Evolutionary conservation across 2,329 filamentous ascomycete species (phyloP).

Genomic region (Pseudogymnoascus sp.): DNA sequence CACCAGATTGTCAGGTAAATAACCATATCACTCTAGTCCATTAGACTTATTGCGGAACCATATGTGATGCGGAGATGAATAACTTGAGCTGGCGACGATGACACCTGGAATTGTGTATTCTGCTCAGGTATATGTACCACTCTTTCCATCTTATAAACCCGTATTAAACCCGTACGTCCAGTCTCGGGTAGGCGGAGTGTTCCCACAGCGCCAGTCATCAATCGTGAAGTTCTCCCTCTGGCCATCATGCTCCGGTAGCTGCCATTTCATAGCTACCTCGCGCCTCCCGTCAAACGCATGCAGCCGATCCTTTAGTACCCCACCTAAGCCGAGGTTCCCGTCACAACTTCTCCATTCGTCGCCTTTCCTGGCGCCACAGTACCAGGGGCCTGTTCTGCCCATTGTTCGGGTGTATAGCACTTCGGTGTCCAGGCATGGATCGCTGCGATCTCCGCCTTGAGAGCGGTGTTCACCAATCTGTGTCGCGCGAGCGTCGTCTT

Average conservation of each 20-base stretch:
- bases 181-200: background rate
- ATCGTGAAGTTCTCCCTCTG: background rate
- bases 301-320: background rate
- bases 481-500: conserved; percentile 58
- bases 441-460: conserved; percentile 64
- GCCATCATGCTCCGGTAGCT: background rate
- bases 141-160: background rate
- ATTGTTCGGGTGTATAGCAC: conserved; percentile 66
- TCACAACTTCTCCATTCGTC: conserved; percentile 26
- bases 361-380: conserved; percentile 25
- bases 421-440: conserved; percentile 74
- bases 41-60: background rate
- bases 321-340: conserved; percentile 18
- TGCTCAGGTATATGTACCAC: background rate
- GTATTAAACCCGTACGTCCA: background rate
- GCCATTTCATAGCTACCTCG: background rate
- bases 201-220: background rate
- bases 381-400: conserved; percentile 52
- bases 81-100: background rate
- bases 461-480: conserved; percentile 56
- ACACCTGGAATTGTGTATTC: background rate
- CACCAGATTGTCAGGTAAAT: background rate
- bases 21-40: background rate
- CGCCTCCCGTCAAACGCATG: background rate
- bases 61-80: background rate